Percentiles rank a stretch among this genome's conserved stretches.
These are phyloP conservation scores for Mycena epipterygia DNA, from an alignment of 768 basidiomycete genomes.

Conservation along the genomic window DNA sequence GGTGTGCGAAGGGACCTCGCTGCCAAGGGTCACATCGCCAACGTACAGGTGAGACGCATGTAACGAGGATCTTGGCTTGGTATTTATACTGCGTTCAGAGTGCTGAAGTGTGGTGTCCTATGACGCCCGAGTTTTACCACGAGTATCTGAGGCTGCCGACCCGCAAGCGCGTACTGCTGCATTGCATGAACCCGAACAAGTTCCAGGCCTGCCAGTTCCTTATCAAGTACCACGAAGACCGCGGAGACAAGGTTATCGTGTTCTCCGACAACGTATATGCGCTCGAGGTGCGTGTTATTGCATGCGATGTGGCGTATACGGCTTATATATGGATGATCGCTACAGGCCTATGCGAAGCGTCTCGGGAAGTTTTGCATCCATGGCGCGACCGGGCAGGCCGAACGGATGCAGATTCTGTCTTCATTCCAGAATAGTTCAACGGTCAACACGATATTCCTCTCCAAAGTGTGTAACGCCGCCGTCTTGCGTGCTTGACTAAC, in stretches of 20 bases:
- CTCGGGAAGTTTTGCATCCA: constrained; percentile 96
- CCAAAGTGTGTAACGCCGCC: constrained; percentile 72
- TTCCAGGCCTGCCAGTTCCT: constrained; percentile 99
- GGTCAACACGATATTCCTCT: constrained; percentile 98
- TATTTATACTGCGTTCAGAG: constrained; percentile 69
- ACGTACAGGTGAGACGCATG: constrained; percentile 89
- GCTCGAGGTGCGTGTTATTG: constrained; percentile 80
- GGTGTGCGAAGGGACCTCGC: constrained; percentile 83
- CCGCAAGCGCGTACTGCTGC: constrained; percentile 94
- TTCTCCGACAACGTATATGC: constrained; percentile 99
- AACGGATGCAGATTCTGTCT: constrained; percentile 95
- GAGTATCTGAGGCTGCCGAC: constrained; percentile 96
- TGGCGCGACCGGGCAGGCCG: constrained; percentile 93
- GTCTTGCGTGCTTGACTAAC: not conserved
- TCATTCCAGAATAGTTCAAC: constrained; percentile 96
- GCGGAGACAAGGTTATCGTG: constrained; percentile 99
- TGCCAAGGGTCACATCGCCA: constrained; percentile 98
- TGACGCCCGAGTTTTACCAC: constrained; percentile 99
- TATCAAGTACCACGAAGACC: constrained; percentile 97
- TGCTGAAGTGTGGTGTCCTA: constrained; percentile 99
- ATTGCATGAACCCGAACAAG: constrained; percentile 99
- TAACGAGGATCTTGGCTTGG: constrained; percentile 1
- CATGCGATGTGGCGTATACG: too few species aligned
- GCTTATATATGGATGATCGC: not conserved
- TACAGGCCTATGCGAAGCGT: constrained; percentile 93